Evolutionary conservation across 2,329 filamentous ascomycete species (phyloP).

Genomic region (Stagonosporopsis cucurbitacearum): DNA sequence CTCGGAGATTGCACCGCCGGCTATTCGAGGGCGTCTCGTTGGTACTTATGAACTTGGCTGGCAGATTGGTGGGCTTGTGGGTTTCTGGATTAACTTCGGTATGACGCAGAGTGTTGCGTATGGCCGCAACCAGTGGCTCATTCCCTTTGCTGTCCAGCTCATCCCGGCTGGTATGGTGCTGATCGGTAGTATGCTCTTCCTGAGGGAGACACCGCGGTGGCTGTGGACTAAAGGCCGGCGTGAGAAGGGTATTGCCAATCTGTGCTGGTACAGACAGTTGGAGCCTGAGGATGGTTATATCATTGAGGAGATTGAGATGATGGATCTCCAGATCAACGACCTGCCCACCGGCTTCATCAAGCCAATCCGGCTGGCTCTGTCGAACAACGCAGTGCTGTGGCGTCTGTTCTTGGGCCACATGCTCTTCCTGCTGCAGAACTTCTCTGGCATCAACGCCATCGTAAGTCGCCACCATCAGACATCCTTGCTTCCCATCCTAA

Average conservation of each 20-base stretch:
- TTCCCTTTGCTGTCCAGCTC: slow-evolving; percentile 67
- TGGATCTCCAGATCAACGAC: slow-evolving; percentile 72
- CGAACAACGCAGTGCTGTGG: slow-evolving; percentile 63
- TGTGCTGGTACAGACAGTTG: slow-evolving; percentile 70
- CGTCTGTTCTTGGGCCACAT: slow-evolving; percentile 75
- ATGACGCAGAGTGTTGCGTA: slow-evolving; percentile 53
- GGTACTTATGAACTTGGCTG: slow-evolving; percentile 58
- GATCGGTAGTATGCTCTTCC: slow-evolving; percentile 50
- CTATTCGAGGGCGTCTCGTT: slow-evolving; percentile 64
- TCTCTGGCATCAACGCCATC: slow-evolving; percentile 74
- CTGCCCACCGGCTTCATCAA: slow-evolving; percentile 78
- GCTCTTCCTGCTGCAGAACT: slow-evolving; percentile 84
- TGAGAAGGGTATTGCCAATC: slow-evolving; percentile 51
- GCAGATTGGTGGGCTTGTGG: slow-evolving; percentile 51
- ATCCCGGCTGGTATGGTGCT: slow-evolving; percentile 68
- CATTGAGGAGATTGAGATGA: slow-evolving; percentile 72
- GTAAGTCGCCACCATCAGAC: neutral
- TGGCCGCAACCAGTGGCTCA: slow-evolving; percentile 54
- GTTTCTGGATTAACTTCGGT: slow-evolving; percentile 58
- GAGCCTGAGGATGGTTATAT: slow-evolving; percentile 68
- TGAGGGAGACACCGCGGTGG: slow-evolving; percentile 55
- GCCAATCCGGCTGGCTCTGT: slow-evolving; percentile 34
- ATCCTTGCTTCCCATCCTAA: neutral
- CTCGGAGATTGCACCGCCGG: slow-evolving; percentile 63
- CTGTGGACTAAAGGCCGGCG: slow-evolving; percentile 51